phyloP scores from a whole-genome alignment of 495 filamentous ascomycete species.

The Xylaria venustula region DNA sequence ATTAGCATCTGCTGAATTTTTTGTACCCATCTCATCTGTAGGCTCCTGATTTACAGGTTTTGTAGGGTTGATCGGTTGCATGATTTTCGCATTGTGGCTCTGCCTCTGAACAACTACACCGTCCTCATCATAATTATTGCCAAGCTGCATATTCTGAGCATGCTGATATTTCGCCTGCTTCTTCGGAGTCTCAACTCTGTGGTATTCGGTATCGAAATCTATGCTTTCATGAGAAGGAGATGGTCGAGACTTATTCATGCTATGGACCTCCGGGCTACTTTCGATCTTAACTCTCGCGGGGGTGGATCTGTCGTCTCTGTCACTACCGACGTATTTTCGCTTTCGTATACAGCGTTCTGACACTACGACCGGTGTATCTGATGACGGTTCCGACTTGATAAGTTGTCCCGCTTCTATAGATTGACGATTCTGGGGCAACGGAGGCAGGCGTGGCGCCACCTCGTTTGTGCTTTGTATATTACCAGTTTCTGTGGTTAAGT shows the following conservation, averaged over 20 bases:
- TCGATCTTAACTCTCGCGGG: slow-evolving; percentile 34
- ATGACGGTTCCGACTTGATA: slow-evolving; percentile 44
- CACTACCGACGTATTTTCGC: slow-evolving; percentile 31
- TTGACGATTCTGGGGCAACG: slow-evolving; percentile 18
- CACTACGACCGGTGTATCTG: slow-evolving; percentile 43
- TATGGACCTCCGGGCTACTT: slow-evolving; percentile 34
- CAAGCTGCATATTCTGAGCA: background rate
- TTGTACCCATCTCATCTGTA: background rate
- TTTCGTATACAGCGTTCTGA: slow-evolving; percentile 44
- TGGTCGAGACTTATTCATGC: slow-evolving; percentile 26
- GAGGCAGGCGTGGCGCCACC: slow-evolving; percentile 23
- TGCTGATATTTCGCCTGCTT: slow-evolving; percentile 36
- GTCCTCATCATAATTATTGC: background rate
- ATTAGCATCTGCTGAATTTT: background rate
- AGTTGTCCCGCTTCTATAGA: slow-evolving; percentile 2
- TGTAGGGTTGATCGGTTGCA: background rate
- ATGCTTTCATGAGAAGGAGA: slow-evolving; percentile 56
- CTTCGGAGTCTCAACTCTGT: slow-evolving; percentile 62
- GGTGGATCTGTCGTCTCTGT: slow-evolving; percentile 2
- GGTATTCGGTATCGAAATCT: slow-evolving; percentile 71
- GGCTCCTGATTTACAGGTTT: background rate
- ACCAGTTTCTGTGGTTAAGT: background rate
- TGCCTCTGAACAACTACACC: background rate
- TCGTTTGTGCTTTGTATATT: background rate
- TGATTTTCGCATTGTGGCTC: background rate